phyloP scores from a whole-genome alignment of 1,139 yeast species.

The Lodderomyces beijingensis region DNA sequence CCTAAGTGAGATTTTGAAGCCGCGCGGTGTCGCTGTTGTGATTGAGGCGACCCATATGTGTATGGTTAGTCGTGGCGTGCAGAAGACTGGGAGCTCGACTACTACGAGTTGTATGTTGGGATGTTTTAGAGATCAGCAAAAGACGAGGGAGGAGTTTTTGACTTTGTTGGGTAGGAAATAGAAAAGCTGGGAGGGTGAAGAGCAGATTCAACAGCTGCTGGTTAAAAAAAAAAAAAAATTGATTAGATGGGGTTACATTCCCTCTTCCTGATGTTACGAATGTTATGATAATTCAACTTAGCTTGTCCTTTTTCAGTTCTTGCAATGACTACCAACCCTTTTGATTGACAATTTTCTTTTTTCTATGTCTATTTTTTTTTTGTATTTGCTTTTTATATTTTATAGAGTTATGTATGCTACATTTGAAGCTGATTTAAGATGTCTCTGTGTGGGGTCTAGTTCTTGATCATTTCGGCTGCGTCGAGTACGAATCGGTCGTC shows the following conservation, averaged over 20 bases:
- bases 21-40: slow-evolving; percentile 96
- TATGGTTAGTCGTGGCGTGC: slow-evolving; percentile 98
- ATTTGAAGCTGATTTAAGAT: background rate
- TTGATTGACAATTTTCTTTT: slow-evolving; percentile 2
- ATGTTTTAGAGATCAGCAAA: slow-evolving; percentile 86
- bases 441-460: background rate
- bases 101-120: slow-evolving; percentile 97
- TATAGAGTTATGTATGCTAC: background rate
- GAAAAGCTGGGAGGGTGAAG: slow-evolving; percentile 4
- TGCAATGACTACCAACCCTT: background rate
- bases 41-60: slow-evolving; percentile 99
- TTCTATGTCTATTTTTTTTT: slow-evolving; percentile 4
- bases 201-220: slow-evolving; percentile 5
- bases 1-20: slow-evolving; percentile 79
- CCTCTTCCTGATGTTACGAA: slow-evolving; percentile 19
- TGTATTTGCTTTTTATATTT: slow-evolving; percentile 1
- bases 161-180: slow-evolving; percentile 63
- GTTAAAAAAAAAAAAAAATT: background rate
- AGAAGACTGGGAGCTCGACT: slow-evolving; percentile 90
- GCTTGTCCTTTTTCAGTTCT: background rate
- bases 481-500: slow-evolving; percentile 63
- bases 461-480: slow-evolving; percentile 16
- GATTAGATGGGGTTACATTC: slow-evolving; percentile 3
- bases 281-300: slow-evolving; percentile 37
- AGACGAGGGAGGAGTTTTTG: slow-evolving; percentile 93